These are phyloP conservation scores for Dendrothele bispora DNA, from an alignment of 768 basidiomycete genomes.

Conservation along the genomic window DNA sequence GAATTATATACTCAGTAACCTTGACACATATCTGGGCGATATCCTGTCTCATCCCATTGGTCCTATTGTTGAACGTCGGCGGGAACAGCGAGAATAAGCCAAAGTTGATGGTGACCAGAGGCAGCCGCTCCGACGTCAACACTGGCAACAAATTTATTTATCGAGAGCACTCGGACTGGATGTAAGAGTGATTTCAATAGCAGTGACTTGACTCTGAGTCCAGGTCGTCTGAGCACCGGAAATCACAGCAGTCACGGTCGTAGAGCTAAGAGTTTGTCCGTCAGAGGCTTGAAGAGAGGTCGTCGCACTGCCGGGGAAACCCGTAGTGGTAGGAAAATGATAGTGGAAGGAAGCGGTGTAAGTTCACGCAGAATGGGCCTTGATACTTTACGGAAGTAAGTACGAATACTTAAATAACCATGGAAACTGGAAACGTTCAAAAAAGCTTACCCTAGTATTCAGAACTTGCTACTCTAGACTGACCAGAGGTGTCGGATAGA, in stretches of 20 bases:
- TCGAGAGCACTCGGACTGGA: constrained; percentile 29
- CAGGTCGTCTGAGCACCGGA: constrained; percentile 47
- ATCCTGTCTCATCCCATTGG: constrained; percentile 63
- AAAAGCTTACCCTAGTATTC: constrained; percentile 58
- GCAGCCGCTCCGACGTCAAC: constrained; percentile 45
- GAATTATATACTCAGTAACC: too few relatives aligned
- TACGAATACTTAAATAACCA: neutral
- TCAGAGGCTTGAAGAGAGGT: constrained; percentile 44
- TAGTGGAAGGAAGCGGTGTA: constrained; percentile 65
- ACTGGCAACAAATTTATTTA: constrained; percentile 55
- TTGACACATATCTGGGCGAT: constrained; percentile 48
- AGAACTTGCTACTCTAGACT: constrained; percentile 54
- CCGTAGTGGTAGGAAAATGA: constrained; percentile 46
- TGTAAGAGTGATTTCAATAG: constrained; percentile 44
- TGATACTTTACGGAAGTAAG: constrained; percentile 43
- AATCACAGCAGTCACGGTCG: constrained; percentile 34
- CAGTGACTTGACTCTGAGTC: constrained; percentile 45
- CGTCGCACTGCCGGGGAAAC: constrained; percentile 39
- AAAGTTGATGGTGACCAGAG: constrained; percentile 51
- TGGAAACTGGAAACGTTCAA: neutral
- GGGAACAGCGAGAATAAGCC: constrained; percentile 67
- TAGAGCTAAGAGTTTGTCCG: constrained; percentile 45
- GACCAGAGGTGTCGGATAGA: constrained; percentile 36
- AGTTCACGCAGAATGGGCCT: constrained; percentile 46
- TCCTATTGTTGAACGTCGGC: constrained; percentile 60